Conservation (phyloP, 2,329 filamentous ascomycete species). For the Penicillium sp. region DNA sequence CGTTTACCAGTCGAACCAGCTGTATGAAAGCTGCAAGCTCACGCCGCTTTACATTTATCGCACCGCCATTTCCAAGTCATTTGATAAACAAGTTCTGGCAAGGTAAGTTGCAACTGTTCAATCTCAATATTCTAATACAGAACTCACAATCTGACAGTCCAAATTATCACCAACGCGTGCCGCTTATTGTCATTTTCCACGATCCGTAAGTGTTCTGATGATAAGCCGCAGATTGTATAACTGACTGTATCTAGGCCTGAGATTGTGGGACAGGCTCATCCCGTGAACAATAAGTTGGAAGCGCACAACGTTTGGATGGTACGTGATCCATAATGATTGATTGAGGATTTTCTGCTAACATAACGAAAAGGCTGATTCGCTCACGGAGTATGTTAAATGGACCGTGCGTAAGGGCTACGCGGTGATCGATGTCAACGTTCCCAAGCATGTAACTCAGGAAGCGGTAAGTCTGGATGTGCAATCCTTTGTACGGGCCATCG, state of each 20-base stretch:
- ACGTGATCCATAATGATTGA: slow-evolving; percentile 35
- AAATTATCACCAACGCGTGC: slow-evolving; percentile 56
- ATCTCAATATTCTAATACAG: not conserved
- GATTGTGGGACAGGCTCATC: slow-evolving; percentile 58
- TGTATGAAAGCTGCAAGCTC: slow-evolving; percentile 69
- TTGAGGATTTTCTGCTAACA: slow-evolving; percentile 19
- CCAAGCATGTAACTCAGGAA: slow-evolving; percentile 61
- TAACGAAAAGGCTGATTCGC: slow-evolving; percentile 61
- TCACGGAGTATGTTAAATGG: slow-evolving; percentile 76
- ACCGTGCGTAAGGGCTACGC: slow-evolving; percentile 66
- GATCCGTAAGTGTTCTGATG: slow-evolving; percentile 58
- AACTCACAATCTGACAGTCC: slow-evolving; percentile 38
- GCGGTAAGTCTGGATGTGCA: slow-evolving; percentile 41
- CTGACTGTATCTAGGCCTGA: slow-evolving; percentile 51
- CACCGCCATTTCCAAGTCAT: slow-evolving; percentile 62
- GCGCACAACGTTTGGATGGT: slow-evolving; percentile 83
- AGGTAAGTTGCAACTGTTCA: slow-evolving; percentile 43
- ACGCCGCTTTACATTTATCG: slow-evolving; percentile 70
- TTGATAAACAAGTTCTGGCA: slow-evolving; percentile 76
- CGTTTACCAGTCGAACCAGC: slow-evolving; percentile 60
- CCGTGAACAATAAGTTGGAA: slow-evolving; percentile 63
- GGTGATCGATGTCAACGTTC: slow-evolving; percentile 85
- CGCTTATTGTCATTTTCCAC: slow-evolving; percentile 77
- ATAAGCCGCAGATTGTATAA: not conserved
- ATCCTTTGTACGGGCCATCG: not conserved